Percentiles rank a stretch among this genome's conserved stretches.
These are phyloP conservation scores for Xylaria sp. DNA, from an alignment of 2,329 filamentous ascomycete genomes.

Conservation along the genomic window DNA sequence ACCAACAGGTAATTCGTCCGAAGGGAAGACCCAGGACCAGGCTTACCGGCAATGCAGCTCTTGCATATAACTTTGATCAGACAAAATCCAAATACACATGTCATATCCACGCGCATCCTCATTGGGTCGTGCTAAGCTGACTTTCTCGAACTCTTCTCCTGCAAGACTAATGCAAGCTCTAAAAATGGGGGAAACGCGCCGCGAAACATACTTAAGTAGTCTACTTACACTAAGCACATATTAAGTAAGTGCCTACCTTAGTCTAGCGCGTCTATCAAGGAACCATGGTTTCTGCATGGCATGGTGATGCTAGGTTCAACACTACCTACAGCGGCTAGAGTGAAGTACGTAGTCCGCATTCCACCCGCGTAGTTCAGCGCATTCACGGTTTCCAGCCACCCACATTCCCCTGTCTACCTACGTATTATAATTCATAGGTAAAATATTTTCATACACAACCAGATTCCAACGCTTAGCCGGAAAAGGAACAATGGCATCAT, in stretches of 20 bases:
- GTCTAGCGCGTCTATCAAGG: conserved; percentile 4
- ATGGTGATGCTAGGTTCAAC: conserved; percentile 25
- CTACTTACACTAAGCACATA: not conserved
- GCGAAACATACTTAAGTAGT: conserved; percentile 1
- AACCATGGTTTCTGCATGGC: no score
- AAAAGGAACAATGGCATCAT: conserved; percentile 18
- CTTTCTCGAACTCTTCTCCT: conserved; percentile 40
- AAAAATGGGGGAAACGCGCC: conserved; percentile 28
- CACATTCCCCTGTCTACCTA: conserved; percentile 24
- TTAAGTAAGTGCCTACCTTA: conserved; percentile 3
- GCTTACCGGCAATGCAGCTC: conserved; percentile 29
- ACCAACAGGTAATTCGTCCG: conserved; percentile 8
- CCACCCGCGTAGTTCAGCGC: conserved; percentile 9
- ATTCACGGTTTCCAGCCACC: conserved; percentile 40
- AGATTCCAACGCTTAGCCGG: conserved; percentile 36
- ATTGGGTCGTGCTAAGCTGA: conserved; percentile 28
- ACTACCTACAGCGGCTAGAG: conserved; percentile 21
- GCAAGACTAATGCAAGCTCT: conserved; percentile 40
- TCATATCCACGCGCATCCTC: conserved; percentile 14
- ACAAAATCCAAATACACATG: conserved; percentile 25
- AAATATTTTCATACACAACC: not conserved
- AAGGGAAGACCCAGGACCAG: not conserved
- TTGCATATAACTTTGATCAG: conserved; percentile 23
- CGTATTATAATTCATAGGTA: no score
- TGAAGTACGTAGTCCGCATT: not conserved